Conservation (phyloP, 495 filamentous ascomycete species). For the Penicillium lividum region DNA sequence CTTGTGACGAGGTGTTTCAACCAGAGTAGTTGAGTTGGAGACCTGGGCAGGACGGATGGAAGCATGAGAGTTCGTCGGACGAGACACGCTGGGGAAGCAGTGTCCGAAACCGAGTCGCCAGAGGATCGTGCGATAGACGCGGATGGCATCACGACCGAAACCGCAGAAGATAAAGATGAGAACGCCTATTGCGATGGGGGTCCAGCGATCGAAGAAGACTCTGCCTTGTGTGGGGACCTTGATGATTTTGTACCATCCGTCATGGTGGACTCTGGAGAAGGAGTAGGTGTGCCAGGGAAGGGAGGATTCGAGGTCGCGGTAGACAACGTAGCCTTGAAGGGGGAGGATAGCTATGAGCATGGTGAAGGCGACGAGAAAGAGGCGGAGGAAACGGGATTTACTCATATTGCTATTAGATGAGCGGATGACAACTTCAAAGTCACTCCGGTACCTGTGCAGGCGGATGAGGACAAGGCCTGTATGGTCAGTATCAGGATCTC, state of each 20-base stretch:
- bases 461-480: constrained; percentile 65
- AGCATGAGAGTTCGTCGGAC: constrained; percentile 14
- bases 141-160: constrained; percentile 70
- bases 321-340: constrained; percentile 60
- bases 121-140: constrained; percentile 61
- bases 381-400: constrained; percentile 72
- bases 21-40: constrained; percentile 21
- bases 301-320: constrained; percentile 48
- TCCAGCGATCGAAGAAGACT: constrained; percentile 67
- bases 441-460: constrained; percentile 63
- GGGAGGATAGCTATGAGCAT: constrained; percentile 70
- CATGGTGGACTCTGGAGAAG: constrained; percentile 56
- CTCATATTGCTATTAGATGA: constrained; percentile 56
- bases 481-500: constrained; percentile 3
- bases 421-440: constrained; percentile 60
- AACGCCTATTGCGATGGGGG: constrained; percentile 59
- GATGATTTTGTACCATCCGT: constrained; percentile 59
- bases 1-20: constrained; percentile 25
- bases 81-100: constrained; percentile 23
- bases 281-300: constrained; percentile 49
- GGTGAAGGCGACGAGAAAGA: constrained; percentile 71
- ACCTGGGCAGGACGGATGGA: neutral
- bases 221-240: constrained; percentile 59
- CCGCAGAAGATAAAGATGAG: constrained; percentile 80
- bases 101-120: constrained; percentile 31